Conservation (phyloP, 2,329 filamentous ascomycete genomes). For the Aspergillus ruber region DNA sequence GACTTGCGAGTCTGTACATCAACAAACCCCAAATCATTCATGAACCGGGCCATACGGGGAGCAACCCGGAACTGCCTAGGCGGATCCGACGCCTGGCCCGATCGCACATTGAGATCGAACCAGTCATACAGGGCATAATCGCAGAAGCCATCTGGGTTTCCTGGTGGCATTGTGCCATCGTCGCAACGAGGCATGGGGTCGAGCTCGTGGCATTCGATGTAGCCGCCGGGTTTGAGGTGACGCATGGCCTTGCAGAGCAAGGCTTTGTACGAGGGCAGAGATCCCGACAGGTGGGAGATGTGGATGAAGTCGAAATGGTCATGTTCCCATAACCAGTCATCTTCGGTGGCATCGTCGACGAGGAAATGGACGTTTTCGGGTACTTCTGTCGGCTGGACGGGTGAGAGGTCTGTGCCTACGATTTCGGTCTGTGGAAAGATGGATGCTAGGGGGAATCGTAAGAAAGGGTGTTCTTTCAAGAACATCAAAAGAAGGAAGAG, state of each 20-base stretch:
- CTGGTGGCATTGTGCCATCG: constrained; percentile 47
- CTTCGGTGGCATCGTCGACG: constrained; percentile 61
- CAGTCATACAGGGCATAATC: constrained; percentile 42
- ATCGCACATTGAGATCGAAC: constrained; percentile 36
- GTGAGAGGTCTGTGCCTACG: constrained; percentile 60
- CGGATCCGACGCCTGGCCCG: constrained; percentile 41
- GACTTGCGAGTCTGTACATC: constrained; percentile 49
- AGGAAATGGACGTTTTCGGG: constrained; percentile 69
- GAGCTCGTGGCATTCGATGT: constrained; percentile 39
- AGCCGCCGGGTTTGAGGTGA: constrained; percentile 53
- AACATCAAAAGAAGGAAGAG: constrained; percentile 3
- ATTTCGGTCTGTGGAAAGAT: constrained; percentile 53
- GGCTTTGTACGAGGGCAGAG: constrained; percentile 51
- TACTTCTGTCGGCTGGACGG: constrained; percentile 59
- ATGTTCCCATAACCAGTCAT: constrained; percentile 51
- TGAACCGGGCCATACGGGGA: constrained; percentile 48
- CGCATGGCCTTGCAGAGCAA: constrained; percentile 48
- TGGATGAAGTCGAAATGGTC: constrained; percentile 55
- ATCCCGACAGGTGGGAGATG: constrained; percentile 52
- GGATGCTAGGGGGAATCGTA: constrained; percentile 24
- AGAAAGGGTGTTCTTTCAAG: constrained; percentile 5
- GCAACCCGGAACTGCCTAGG: constrained; percentile 47
- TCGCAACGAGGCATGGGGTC: constrained; percentile 46
- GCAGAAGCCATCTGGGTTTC: constrained; percentile 34
- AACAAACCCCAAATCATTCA: constrained; percentile 52